A percentile compares a stretch with the other conserved stretches of the same genome.
Evolutionary conservation across 306 rosid genomes (phyloP).

Genomic region (Benincasa hispida): DNA sequence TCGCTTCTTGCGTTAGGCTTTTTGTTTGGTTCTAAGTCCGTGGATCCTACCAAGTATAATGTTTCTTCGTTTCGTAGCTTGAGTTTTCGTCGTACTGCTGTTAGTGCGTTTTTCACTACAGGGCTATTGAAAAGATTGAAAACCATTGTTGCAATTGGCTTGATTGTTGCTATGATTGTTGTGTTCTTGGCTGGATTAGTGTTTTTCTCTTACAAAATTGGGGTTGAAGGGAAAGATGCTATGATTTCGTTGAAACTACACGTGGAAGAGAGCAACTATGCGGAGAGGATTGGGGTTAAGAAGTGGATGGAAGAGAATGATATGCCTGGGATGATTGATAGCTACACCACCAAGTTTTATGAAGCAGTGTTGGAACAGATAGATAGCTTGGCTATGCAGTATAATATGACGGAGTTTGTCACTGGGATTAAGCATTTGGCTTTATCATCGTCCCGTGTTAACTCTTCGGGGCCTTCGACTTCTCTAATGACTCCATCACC

Average conservation of each 20-base stretch:
- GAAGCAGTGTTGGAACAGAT: conserved; percentile 74
- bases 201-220: conserved; percentile 86
- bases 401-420: conserved; percentile 72
- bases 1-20: conserved; percentile 52
- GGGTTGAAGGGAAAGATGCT: conserved; percentile 87
- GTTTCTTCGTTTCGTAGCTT: conserved; percentile 51
- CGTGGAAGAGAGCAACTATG: conserved; percentile 75
- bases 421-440: conserved; percentile 83
- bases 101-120: conserved; percentile 60
- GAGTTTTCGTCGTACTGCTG: conserved; percentile 52
- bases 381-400: conserved; percentile 79
- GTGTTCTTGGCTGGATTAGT: conserved; percentile 60
- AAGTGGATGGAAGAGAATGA: conserved; percentile 97
- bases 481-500: conserved; percentile 40
- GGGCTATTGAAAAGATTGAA: conserved; percentile 53
- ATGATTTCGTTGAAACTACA: conserved; percentile 66
- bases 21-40: conserved; percentile 46
- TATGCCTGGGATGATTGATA: conserved; percentile 75
- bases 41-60: conserved; percentile 70
- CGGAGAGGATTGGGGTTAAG: conserved; percentile 70
- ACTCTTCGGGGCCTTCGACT: conserved; percentile 32
- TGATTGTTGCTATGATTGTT: conserved; percentile 63
- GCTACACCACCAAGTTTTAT: conserved; percentile 56
- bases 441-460: conserved; percentile 19
- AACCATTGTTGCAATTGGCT: conserved; percentile 65